Conservation (phyloP, 1,139 yeast species). For the Nakaseomyces nivariensis region DNA sequence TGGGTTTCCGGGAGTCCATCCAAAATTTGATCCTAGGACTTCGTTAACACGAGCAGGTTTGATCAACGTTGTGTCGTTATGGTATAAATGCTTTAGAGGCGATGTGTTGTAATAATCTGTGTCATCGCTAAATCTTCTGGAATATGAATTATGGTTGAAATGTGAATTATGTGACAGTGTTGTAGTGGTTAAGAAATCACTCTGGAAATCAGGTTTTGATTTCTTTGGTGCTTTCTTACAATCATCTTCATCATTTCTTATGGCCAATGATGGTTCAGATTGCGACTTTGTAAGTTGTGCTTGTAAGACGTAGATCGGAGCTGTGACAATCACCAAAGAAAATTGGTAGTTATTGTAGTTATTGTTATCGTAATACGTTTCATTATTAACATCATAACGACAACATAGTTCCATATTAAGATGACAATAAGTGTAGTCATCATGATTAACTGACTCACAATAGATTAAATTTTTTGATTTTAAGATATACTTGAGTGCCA, state of each 20-base stretch:
- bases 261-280: not conserved
- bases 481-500: constrained; percentile 27
- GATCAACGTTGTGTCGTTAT: constrained; percentile 13
- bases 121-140: constrained; percentile 22
- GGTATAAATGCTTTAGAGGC: constrained; percentile 23
- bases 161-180: not conserved
- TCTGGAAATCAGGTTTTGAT: not conserved
- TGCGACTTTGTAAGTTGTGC: not conserved
- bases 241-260: not conserved
- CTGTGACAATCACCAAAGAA: constrained; percentile 1
- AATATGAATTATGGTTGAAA: constrained; percentile 1
- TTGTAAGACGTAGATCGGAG: not conserved
- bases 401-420: constrained; percentile 24
- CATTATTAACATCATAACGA: constrained; percentile 26
- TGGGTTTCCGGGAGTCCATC: not conserved
- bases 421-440: constrained; percentile 6
- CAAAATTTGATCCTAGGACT: constrained; percentile 6
- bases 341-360: constrained; percentile 22
- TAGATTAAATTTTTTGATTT: constrained; percentile 17
- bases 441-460: constrained; percentile 5
- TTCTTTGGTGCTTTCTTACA: not conserved
- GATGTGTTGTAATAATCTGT: constrained; percentile 26
- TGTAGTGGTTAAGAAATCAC: not conserved
- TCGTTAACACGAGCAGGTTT: constrained; percentile 16
- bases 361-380: constrained; percentile 28